A percentile compares a stretch with the other conserved stretches of the same genome.
phyloP scores from a whole-genome alignment of 805 yeast genomes.

The Clavispora phyllophila region DNA sequence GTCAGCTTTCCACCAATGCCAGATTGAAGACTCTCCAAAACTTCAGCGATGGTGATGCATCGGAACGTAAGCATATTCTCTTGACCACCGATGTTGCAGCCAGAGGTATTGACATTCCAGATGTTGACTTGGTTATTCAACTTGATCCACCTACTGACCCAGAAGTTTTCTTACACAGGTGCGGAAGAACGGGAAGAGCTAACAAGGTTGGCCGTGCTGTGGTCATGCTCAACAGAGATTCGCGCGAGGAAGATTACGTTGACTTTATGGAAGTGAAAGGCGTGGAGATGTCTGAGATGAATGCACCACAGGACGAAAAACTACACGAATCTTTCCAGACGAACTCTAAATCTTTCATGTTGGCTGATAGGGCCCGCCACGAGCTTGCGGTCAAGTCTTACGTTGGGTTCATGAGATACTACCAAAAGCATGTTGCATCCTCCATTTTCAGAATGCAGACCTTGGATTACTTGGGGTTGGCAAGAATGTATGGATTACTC shows the following conservation, averaged over 20 bases:
- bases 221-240: slow-evolving; percentile 62
- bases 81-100: slow-evolving; percentile 99
- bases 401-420: slow-evolving; percentile 78
- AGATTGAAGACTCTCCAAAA: slow-evolving; percentile 65
- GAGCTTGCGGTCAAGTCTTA: slow-evolving; percentile 77
- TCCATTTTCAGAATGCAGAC: slow-evolving; percentile 77
- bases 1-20: slow-evolving; percentile 78
- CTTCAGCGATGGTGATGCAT: slow-evolving; percentile 47
- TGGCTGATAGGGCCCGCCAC: slow-evolving; percentile 72
- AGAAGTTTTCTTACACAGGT: slow-evolving; percentile 84
- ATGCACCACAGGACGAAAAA: slow-evolving; percentile 15
- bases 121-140: slow-evolving; percentile 91
- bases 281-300: slow-evolving; percentile 45
- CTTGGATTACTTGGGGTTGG: slow-evolving; percentile 68
- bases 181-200: slow-evolving; percentile 95
- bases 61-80: slow-evolving; percentile 49
- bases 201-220: slow-evolving; percentile 77
- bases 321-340: slow-evolving; percentile 25
- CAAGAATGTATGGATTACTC: slow-evolving; percentile 71
- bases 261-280: slow-evolving; percentile 71
- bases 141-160: slow-evolving; percentile 94
- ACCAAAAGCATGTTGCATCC: slow-evolving; percentile 80
- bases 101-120: slow-evolving; percentile 91
- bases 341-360: slow-evolving; percentile 46
- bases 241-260: slow-evolving; percentile 75